These are phyloP conservation scores for Rhododendron griersonianum DNA, from an alignment of 148 eudicot genomes.

Conservation along the genomic window DNA sequence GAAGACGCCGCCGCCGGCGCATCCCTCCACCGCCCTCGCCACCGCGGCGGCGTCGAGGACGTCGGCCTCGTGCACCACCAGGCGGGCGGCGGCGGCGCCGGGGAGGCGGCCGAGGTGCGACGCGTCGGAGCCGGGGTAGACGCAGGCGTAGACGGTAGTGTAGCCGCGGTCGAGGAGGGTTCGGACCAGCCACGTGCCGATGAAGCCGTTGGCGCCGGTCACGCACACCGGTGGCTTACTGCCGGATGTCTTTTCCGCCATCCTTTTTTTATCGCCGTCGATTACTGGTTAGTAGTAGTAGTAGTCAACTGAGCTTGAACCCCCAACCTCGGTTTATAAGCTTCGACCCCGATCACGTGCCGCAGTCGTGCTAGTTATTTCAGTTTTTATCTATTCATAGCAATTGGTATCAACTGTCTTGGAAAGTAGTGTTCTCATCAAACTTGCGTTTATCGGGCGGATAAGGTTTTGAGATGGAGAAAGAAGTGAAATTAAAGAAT, in stretches of 20 bases:
- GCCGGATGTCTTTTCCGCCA: neutral
- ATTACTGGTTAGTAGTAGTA: neutral
- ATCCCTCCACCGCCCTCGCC: slow-evolving; percentile 39
- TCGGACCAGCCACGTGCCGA: slow-evolving; percentile 62
- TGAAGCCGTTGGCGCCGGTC: slow-evolving; percentile 94
- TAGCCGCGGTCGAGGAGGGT: slow-evolving; percentile 53
- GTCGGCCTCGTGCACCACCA: slow-evolving; percentile 50
- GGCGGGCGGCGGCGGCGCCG: slow-evolving; percentile 16
- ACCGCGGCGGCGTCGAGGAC: slow-evolving; percentile 53
- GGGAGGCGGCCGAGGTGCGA: slow-evolving; percentile 53
- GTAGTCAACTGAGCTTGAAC: neutral
- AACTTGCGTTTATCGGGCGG: too few relatives aligned
- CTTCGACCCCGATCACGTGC: neutral
- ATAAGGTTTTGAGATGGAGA: neutral
- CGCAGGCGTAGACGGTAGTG: slow-evolving; percentile 59
- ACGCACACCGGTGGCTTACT: slow-evolving; percentile 46
- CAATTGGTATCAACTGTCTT: too few relatives aligned
- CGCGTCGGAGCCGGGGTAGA: slow-evolving; percentile 56
- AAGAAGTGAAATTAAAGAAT: neutral
- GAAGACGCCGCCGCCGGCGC: slow-evolving; percentile 62
- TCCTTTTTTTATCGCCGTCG: neutral
- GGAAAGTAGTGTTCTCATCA: too few relatives aligned
- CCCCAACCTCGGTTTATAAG: too few relatives aligned
- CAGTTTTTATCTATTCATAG: neutral
- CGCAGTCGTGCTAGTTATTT: neutral